Evolutionary conservation across 306 rosid species (phyloP), one percentile per base, ranked within the genome.

Genomic region (Hippophae rhamnoides): DNA sequence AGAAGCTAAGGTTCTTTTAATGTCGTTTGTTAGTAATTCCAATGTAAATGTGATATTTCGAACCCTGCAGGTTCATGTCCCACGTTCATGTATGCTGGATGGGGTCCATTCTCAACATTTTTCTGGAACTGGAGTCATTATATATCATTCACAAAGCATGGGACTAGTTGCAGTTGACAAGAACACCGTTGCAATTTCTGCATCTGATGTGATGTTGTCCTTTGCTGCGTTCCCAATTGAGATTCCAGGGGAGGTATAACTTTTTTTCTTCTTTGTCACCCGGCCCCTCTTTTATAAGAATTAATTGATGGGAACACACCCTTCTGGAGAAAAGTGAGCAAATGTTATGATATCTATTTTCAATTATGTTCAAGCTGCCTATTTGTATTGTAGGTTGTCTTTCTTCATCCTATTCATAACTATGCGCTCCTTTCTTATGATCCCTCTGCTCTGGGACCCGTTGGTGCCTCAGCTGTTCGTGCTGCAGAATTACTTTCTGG

Each of bases 401-500:
- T 92, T 71, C 94, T 92, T 55, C 98, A 92, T 70, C 98, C 98
- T 60, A 87, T 85, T 76, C 95, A 92, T 68, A 92, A 92, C 74
- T 92, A 79, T 77, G 95, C 96, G 57, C 86, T 92, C 57, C 71
- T 92, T 71, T 82, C 98, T 25, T 92, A 92, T 76, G 95, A 92
- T 59, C 98, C 98, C 38, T 79, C 89, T 81, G 86, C 95, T 67
- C 76, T 92, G 70, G 98, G 98, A 71, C 73, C 83, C 60, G 75
- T 79, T 67, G 98, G 98, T 67, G 78, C 81, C 67, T 76, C 90
- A 27, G 87, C 69, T 41, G 95, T 92, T 55, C 82, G 78, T 69
- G 93, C 98, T 48, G 98, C 98, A 40, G 83, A 87, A 72, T 73
- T 92, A 70, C 96, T 81, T 78, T 94, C 98, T 55, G 98, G 98